Evolutionary conservation across 768 basidiomycete genomes (phyloP).

Genomic region (Suillus americanus): DNA sequence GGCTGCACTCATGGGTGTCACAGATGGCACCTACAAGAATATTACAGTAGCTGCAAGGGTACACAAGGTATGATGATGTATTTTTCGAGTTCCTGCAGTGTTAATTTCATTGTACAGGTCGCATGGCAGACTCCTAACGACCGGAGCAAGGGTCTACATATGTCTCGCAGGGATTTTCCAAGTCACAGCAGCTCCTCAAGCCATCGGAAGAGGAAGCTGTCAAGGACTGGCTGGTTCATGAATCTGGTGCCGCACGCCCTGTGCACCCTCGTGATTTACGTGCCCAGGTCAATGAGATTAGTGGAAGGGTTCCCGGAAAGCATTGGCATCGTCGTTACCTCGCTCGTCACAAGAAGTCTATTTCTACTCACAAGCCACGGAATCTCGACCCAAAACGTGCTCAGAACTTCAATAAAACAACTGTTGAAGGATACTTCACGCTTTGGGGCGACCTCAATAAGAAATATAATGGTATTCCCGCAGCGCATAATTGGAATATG

Average conservation of each 20-base stretch:
- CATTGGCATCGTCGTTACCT: conserved; percentile 1
- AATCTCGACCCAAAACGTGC: neutral
- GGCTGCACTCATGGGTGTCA: too few relatives aligned
- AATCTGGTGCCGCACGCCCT: neutral
- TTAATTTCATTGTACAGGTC: neutral
- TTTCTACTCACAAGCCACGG: neutral
- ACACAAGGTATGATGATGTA: neutral
- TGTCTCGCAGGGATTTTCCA: neutral
- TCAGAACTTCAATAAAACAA: too few relatives aligned
- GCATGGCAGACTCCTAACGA: neutral
- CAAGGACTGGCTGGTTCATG: neutral
- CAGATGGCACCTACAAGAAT: too few relatives aligned
- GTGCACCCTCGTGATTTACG: neutral
- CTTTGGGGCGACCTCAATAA: too few relatives aligned
- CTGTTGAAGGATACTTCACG: too few relatives aligned
- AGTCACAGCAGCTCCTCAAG: neutral
- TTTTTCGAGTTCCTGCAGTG: neutral
- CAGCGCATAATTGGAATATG: too few relatives aligned
- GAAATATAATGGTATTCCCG: too few relatives aligned
- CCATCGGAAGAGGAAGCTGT: neutral
- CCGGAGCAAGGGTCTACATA: neutral
- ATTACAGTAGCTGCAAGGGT: too few relatives aligned
- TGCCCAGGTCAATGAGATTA: neutral
- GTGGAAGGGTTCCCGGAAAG: neutral
- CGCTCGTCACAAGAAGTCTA: neutral